These are phyloP conservation scores for Nemania diffusa DNA, from an alignment of 2,329 filamentous ascomycete species.

Conservation along the genomic window DNA sequence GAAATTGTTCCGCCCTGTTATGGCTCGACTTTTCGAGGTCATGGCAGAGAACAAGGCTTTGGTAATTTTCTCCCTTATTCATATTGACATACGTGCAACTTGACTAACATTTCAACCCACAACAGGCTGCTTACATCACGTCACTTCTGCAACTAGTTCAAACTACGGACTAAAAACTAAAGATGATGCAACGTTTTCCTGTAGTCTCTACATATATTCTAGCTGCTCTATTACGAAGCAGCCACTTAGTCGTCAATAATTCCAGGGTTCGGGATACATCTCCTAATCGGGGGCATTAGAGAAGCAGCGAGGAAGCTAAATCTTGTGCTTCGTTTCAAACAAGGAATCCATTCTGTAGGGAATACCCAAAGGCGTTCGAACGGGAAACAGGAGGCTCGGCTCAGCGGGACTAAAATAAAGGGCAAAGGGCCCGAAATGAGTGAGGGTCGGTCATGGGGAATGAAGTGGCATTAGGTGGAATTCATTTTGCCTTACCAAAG, in stretches of 20 bases:
- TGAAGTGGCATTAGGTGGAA: conserved; percentile 8
- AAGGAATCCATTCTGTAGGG: conserved; percentile 25
- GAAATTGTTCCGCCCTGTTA: conserved; percentile 72
- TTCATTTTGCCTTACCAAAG: conserved; percentile 12
- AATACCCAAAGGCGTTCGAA: conserved; percentile 45
- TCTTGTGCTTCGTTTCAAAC: conserved; percentile 10
- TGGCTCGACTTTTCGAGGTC: conserved; percentile 73
- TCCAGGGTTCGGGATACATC: background rate
- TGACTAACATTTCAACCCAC: conserved; percentile 19
- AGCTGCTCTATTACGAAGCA: background rate
- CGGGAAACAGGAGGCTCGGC: conserved; percentile 15
- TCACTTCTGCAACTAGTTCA: conserved; percentile 42
- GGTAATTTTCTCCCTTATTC: conserved; percentile 50
- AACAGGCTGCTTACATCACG: conserved; percentile 37
- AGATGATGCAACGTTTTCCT: background rate
- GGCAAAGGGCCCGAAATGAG: conserved; percentile 6
- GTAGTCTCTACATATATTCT: background rate
- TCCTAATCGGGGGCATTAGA: background rate
- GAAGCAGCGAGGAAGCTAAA: background rate
- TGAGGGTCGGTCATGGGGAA: background rate
- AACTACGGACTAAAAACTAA: conserved; percentile 30
- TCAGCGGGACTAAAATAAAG: conserved; percentile 21
- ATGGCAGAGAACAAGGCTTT: conserved; percentile 74
- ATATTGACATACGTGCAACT: background rate
- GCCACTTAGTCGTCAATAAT: background rate